Percentiles rank a stretch among this genome's conserved stretches.
These are phyloP conservation scores for Entomophthora muscae DNA, from an alignment of 371 early-diverging fungal species.

Conservation along the genomic window DNA sequence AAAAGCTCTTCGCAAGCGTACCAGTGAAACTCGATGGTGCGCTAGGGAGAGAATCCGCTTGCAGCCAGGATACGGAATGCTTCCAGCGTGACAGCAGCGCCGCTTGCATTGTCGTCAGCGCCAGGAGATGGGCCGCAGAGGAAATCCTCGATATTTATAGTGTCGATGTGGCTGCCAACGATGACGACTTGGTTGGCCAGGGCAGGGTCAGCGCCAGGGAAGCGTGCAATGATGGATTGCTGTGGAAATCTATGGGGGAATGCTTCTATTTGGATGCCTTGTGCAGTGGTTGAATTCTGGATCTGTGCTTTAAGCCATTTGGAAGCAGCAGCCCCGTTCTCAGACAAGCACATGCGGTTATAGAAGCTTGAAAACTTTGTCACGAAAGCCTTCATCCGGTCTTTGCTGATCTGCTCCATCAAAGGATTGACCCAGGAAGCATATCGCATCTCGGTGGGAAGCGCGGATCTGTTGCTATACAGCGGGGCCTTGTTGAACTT, in stretches of 20 bases:
- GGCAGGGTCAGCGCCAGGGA: slow-evolving; percentile 34
- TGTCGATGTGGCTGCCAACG: slow-evolving; percentile 81
- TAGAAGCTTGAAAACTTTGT: slow-evolving; percentile 57
- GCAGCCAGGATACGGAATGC: slow-evolving; percentile 54
- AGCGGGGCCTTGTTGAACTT: too few relatives aligned
- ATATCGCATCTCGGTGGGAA: too few relatives aligned
- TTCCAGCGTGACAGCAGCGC: slow-evolving; percentile 70
- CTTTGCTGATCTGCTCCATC: too few relatives aligned
- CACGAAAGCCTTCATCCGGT: too few relatives aligned
- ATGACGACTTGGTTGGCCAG: slow-evolving; percentile 48
- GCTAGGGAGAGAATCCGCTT: slow-evolving; percentile 47
- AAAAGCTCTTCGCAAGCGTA: slow-evolving; percentile 78
- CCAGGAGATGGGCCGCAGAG: slow-evolving; percentile 62
- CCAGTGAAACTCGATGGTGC: slow-evolving; percentile 94
- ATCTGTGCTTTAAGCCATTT: slow-evolving; percentile 57
- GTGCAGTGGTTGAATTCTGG: slow-evolving; percentile 23
- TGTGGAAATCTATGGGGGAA: slow-evolving; percentile 52
- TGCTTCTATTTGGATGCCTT: slow-evolving; percentile 29
- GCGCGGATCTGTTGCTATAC: too few relatives aligned
- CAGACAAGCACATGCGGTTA: slow-evolving; percentile 76
- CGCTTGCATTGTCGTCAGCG: slow-evolving; percentile 77
- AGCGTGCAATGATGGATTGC: slow-evolving; percentile 39
- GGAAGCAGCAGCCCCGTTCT: slow-evolving; percentile 43
- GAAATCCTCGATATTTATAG: slow-evolving; percentile 67
- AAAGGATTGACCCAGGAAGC: too few relatives aligned